Percentiles rank a stretch among this genome's conserved stretches.
These are phyloP conservation scores for Pleurotus djamor DNA, from an alignment of 768 basidiomycete species.

Conservation along the genomic window DNA sequence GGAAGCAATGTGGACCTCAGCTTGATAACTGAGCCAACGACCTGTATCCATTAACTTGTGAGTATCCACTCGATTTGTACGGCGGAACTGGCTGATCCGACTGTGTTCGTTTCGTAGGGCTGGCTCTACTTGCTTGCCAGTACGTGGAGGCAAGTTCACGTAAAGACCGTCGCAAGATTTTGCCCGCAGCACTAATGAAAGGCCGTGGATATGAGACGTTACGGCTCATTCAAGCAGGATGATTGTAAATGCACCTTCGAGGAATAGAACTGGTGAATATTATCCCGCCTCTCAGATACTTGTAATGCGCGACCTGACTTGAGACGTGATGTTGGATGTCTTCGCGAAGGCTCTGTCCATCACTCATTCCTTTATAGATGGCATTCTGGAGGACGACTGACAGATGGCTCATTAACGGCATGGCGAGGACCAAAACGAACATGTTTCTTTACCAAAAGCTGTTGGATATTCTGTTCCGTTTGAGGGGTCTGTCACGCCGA, in stretches of 20 bases:
- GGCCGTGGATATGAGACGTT: not conserved
- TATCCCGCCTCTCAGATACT: not conserved
- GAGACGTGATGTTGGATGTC: not conserved
- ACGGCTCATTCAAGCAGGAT: not conserved
- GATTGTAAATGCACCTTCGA: not conserved
- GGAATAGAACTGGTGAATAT: not conserved
- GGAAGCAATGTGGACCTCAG: too few relatives aligned
- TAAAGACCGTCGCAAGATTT: not conserved
- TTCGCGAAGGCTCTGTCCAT: not conserved
- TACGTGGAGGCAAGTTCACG: too few relatives aligned
- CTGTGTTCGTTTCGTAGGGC: too few relatives aligned
- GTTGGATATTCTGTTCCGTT: conserved; percentile 1
- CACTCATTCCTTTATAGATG: not conserved
- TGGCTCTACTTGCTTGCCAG: too few relatives aligned
- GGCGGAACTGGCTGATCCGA: too few relatives aligned
- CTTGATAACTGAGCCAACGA: too few relatives aligned
- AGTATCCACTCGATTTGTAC: too few relatives aligned
- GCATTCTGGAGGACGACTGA: too few relatives aligned
- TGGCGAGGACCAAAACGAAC: too few relatives aligned
- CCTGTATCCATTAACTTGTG: too few relatives aligned
- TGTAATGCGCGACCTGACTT: not conserved
- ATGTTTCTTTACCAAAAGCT: conserved; percentile 1
- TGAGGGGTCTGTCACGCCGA: not conserved
- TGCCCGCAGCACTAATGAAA: not conserved
- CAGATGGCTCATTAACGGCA: too few relatives aligned